These are phyloP conservation scores for Colletotrichum nymphaeae DNA, from an alignment of 2,329 filamentous ascomycete genomes.

Conservation along the genomic window DNA sequence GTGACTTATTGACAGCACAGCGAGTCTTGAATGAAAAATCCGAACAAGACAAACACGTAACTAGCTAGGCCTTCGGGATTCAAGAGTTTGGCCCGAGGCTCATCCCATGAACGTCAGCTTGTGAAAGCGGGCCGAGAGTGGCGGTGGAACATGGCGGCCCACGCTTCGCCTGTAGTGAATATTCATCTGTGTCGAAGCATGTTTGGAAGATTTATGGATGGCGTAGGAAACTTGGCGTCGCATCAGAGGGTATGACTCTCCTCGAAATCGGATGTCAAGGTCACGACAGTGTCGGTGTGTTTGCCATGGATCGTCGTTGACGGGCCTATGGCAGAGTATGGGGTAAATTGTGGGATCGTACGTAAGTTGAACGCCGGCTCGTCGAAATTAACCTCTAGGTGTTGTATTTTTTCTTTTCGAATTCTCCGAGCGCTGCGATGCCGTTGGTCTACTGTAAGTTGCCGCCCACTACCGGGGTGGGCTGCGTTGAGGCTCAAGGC, in stretches of 20 bases:
- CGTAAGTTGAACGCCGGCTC: neutral
- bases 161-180: neutral
- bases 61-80: slow-evolving; percentile 7
- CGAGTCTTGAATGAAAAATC: neutral
- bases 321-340: neutral
- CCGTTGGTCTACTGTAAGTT: slow-evolving; percentile 14
- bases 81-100: slow-evolving; percentile 19
- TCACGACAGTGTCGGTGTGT: neutral
- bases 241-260: slow-evolving; percentile 8
- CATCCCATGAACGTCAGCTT: slow-evolving; percentile 30
- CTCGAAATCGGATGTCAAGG: neutral
- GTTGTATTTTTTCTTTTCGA: neutral
- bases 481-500: slow-evolving; percentile 29
- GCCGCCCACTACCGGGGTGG: slow-evolving; percentile 10
- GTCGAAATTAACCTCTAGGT: slow-evolving; percentile 7
- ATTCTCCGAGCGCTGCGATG: slow-evolving; percentile 22
- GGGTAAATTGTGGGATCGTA: neutral
- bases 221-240: slow-evolving; percentile 10
- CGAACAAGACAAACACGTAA: neutral
- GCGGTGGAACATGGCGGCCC: slow-evolving; percentile 15
- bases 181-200: slow-evolving; percentile 5
- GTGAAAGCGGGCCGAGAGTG: slow-evolving; percentile 29
- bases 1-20: neutral
- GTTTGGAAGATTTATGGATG: slow-evolving; percentile 7
- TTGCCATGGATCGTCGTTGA: neutral